Percentiles rank a stretch among this genome's conserved stretches.
Evolutionary conservation across 306 rosid species (phyloP).

Genomic region (Glycyrrhiza uralensis): DNA sequence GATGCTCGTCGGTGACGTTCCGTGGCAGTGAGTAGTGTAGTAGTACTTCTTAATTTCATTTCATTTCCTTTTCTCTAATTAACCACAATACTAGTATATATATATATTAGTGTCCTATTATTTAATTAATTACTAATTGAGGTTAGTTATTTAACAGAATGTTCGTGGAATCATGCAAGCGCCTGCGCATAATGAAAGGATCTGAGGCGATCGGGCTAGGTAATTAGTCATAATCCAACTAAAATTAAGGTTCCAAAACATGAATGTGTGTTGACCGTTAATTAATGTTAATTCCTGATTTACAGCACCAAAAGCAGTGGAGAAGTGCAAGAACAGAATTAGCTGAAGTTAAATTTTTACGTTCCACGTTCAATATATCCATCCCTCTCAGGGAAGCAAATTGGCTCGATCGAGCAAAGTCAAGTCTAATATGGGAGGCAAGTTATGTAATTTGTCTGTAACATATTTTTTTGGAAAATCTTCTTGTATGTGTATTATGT

Average conservation of each 20-base stretch:
- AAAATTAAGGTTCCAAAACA: neutral
- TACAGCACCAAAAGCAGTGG: conserved; percentile 79
- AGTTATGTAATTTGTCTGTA: conserved; percentile 35
- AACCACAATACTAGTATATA: no score
- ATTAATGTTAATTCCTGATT: neutral
- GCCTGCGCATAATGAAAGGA: conserved; percentile 74
- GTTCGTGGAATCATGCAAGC: conserved; percentile 70
- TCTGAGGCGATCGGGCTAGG: conserved; percentile 83
- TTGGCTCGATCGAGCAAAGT: neutral
- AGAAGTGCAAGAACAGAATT: conserved; percentile 69
- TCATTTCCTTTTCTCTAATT: no score
- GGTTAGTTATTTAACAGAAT: conserved; percentile 37
- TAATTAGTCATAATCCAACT: neutral
- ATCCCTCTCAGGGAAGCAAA: neutral
- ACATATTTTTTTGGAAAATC: neutral
- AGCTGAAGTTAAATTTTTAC: conserved; percentile 36
- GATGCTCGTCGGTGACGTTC: conserved; percentile 89
- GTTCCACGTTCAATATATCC: neutral
- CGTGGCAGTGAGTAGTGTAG: conserved; percentile 80
- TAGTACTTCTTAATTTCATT: no score
- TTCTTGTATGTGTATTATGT: conserved; percentile 17
- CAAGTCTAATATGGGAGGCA: conserved; percentile 26
- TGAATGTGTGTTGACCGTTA: neutral
- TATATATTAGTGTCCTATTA: no score
- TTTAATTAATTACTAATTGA: no score